phyloP scores from a whole-genome alignment of 1,284 basidiomycete genomes.

The Testicularia cyperi region DNA sequence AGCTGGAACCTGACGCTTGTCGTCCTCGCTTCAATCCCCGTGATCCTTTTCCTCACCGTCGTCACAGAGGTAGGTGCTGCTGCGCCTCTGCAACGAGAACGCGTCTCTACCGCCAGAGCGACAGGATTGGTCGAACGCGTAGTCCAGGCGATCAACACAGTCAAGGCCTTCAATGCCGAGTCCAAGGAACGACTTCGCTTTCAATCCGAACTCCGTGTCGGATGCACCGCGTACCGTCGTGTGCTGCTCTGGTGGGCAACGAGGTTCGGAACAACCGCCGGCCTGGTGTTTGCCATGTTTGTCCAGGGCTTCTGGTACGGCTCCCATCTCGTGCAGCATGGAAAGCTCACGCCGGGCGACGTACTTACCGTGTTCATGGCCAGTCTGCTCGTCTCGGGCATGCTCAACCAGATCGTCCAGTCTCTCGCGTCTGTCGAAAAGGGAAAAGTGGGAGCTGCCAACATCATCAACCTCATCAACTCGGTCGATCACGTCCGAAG shows the following conservation, averaged over 20 bases:
- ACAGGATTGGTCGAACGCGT: slow-evolving; percentile 79
- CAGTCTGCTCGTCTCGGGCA: slow-evolving; percentile 81
- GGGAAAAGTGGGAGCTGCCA: slow-evolving; percentile 80
- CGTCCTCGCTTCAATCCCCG: slow-evolving; percentile 84
- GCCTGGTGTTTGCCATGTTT: slow-evolving; percentile 82
- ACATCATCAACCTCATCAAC: slow-evolving; percentile 70
- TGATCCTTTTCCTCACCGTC: slow-evolving; percentile 72
- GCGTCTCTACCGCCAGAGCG: slow-evolving; percentile 70
- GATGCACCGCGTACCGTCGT: slow-evolving; percentile 62
- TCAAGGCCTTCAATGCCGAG: slow-evolving; percentile 93
- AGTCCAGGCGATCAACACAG: slow-evolving; percentile 77
- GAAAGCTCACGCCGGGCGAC: slow-evolving; percentile 70
- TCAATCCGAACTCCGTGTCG: slow-evolving; percentile 63
- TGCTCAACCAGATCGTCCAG: slow-evolving; percentile 81
- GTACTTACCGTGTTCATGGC: slow-evolving; percentile 98
- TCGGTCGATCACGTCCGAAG: slow-evolving; percentile 10
- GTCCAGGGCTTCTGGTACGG: slow-evolving; percentile 98
- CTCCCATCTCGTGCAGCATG: slow-evolving; percentile 76
- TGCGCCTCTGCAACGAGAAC: slow-evolving; percentile 72
- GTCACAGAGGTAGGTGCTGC: slow-evolving; percentile 67
- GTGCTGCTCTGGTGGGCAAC: slow-evolving; percentile 76
- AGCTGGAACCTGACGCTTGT: slow-evolving; percentile 85
- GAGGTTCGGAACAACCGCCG: slow-evolving; percentile 70
- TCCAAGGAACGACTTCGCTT: slow-evolving; percentile 67
- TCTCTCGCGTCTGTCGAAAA: slow-evolving; percentile 76